Percentiles rank a stretch among this genome's conserved stretches.
These are phyloP conservation scores for Sanghuangporus baumii DNA, from an alignment of 1,284 basidiomycete species.

Conservation along the genomic window DNA sequence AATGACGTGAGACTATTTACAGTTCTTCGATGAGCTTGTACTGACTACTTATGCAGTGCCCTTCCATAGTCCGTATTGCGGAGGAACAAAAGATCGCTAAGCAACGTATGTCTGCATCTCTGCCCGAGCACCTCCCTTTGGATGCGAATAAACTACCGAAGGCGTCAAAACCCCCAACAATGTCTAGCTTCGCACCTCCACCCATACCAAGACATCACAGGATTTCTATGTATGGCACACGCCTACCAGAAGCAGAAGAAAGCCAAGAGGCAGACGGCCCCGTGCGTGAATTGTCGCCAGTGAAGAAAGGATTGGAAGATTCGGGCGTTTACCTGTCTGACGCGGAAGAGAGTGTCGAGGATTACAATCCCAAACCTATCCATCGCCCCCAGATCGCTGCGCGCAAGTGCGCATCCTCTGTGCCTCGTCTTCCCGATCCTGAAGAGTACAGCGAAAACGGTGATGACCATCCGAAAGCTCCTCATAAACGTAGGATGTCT, in stretches of 20 bases:
- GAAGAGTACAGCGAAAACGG: neutral
- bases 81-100: constrained; percentile 13
- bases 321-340: neutral
- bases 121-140: constrained; percentile 11
- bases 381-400: neutral
- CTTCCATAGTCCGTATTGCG: constrained; percentile 6
- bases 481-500: neutral
- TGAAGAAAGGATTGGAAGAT: neutral
- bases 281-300: neutral
- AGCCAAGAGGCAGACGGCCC: neutral
- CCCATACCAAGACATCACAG: neutral
- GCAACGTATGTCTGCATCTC: constrained; percentile 15
- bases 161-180: neutral
- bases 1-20: constrained; percentile 3
- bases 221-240: neutral
- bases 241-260: neutral
- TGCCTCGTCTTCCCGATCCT: neutral
- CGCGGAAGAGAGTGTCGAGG: constrained; percentile 1
- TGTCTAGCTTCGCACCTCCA: neutral
- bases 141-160: constrained; percentile 10
- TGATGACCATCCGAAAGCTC: neutral
- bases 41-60: neutral
- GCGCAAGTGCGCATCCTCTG: neutral
- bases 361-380: neutral
- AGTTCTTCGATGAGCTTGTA: neutral